Evolutionary conservation across 2,329 filamentous ascomycete genomes (phyloP).

Genomic region (Lachnellula arida): DNA sequence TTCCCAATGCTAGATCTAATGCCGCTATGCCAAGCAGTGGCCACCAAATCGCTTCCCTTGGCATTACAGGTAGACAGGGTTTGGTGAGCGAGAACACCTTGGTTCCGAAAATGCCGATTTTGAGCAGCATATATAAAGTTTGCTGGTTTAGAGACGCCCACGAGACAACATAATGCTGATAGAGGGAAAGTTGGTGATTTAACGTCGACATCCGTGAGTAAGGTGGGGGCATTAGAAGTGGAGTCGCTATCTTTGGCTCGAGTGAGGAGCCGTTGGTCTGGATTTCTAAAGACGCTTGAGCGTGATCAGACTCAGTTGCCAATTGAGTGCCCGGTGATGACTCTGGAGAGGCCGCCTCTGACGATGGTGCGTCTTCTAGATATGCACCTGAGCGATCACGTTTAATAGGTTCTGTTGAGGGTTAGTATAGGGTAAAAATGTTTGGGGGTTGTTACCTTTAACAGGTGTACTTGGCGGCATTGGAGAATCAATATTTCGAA

Average conservation of each 20-base stretch:
- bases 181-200: constrained; percentile 24
- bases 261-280: not conserved
- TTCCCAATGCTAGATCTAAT: constrained; percentile 51
- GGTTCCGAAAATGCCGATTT: constrained; percentile 58
- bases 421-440: constrained; percentile 4
- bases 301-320: constrained; percentile 15
- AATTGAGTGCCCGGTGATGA: constrained; percentile 18
- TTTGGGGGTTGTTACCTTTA: constrained; percentile 18
- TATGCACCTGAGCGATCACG: constrained; percentile 26
- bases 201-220: constrained; percentile 31
- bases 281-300: constrained; percentile 1
- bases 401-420: constrained; percentile 21
- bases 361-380: constrained; percentile 25
- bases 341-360: constrained; percentile 17
- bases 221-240: constrained; percentile 39
- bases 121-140: constrained; percentile 38
- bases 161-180: constrained; percentile 34
- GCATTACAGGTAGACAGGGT: constrained; percentile 68
- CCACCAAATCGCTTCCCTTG: constrained; percentile 58
- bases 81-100: constrained; percentile 64
- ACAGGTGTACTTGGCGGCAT: constrained; percentile 25
- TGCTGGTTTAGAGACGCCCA: constrained; percentile 31
- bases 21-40: constrained; percentile 65
- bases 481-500: constrained; percentile 31
- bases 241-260: constrained; percentile 22